phyloP scores from a whole-genome alignment of 83 land plant species.

The Diphasiastrum complanatum region DNA sequence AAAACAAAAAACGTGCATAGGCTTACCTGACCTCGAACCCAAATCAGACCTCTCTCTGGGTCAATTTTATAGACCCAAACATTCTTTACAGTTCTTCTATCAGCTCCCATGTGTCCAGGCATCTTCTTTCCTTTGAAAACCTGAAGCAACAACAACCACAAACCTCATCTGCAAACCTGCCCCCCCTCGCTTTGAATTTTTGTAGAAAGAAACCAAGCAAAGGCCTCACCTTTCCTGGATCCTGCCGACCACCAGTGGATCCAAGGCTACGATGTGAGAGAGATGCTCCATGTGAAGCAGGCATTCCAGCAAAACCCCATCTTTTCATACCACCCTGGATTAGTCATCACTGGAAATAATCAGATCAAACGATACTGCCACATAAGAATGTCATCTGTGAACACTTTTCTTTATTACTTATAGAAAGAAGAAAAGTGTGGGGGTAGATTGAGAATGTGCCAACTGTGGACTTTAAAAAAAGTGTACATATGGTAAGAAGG shows the following conservation, averaged over 20 bases:
- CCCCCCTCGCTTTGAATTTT: background rate
- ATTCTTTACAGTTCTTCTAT: constrained; percentile 73
- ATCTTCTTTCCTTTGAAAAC: constrained; percentile 95
- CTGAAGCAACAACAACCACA: constrained; percentile 32
- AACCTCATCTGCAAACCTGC: background rate
- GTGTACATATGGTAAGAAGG: too few species aligned
- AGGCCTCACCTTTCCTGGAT: constrained; percentile 81
- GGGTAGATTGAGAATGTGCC: too few species aligned
- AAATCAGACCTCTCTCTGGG: constrained; percentile 77
- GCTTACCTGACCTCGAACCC: constrained; percentile 93
- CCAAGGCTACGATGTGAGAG: constrained; percentile 75
- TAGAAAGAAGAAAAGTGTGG: too few species aligned
- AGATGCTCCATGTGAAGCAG: constrained; percentile 96
- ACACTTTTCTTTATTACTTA: too few species aligned
- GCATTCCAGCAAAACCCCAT: constrained; percentile 72
- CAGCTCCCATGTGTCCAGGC: constrained; percentile 94
- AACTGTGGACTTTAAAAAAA: too few species aligned
- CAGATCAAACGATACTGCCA: too few species aligned
- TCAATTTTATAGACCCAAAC: constrained; percentile 95
- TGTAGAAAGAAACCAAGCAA: background rate
- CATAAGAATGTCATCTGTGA: too few species aligned
- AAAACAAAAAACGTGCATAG: too few species aligned
- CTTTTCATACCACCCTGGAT: constrained; percentile 99
- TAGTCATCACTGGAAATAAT: too few species aligned
- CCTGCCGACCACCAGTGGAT: constrained; percentile 94